Percentiles rank a stretch among this genome's conserved stretches.
phyloP scores from a whole-genome alignment of 139 green algal species.

The Chlamydomonas schloesseri region DNA sequence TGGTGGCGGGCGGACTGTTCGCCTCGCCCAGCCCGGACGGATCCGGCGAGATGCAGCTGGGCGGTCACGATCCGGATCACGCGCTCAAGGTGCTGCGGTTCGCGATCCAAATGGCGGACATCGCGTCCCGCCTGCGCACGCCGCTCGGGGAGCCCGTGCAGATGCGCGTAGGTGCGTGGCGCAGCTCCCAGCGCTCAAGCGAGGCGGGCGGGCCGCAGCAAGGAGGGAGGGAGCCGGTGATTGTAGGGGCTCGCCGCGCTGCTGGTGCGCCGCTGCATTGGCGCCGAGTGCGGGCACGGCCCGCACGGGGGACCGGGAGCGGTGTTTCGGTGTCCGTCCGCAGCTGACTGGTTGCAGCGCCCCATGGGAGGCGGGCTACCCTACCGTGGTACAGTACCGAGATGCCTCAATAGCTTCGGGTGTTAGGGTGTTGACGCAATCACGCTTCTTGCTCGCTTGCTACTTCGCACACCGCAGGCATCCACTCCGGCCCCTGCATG shows the following conservation, averaged over 20 bases:
- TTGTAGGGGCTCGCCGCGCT: too few relatives aligned
- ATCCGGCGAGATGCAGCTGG: constrained; percentile 14
- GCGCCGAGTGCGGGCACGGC: too few relatives aligned
- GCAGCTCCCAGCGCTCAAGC: too few relatives aligned
- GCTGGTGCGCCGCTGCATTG: too few relatives aligned
- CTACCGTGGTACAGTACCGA: too few relatives aligned
- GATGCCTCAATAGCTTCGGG: too few relatives aligned
- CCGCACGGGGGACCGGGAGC: too few relatives aligned
- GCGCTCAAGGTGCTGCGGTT: constrained; percentile 36
- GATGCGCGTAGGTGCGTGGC: constrained; percentile 18
- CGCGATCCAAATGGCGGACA: constrained; percentile 3
- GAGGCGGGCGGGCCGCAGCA: neutral
- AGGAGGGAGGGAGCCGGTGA: neutral
- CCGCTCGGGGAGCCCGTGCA: constrained; percentile 21
- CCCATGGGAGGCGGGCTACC: too few relatives aligned
- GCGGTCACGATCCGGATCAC: constrained; percentile 25
- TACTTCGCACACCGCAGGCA: neutral
- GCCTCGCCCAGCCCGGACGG: neutral
- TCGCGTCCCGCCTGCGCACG: constrained; percentile 27
- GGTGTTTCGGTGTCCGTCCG: too few relatives aligned
- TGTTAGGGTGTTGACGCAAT: too few relatives aligned
- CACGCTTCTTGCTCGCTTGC: too few relatives aligned
- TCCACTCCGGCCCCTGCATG: constrained; percentile 29
- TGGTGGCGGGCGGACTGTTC: constrained; percentile 26
- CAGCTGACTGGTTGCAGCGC: too few relatives aligned